Percentiles rank a stretch among this genome's conserved stretches.
These are phyloP conservation scores for Ustilago curta DNA, from an alignment of 1,284 basidiomycete genomes.

Conservation along the genomic window DNA sequence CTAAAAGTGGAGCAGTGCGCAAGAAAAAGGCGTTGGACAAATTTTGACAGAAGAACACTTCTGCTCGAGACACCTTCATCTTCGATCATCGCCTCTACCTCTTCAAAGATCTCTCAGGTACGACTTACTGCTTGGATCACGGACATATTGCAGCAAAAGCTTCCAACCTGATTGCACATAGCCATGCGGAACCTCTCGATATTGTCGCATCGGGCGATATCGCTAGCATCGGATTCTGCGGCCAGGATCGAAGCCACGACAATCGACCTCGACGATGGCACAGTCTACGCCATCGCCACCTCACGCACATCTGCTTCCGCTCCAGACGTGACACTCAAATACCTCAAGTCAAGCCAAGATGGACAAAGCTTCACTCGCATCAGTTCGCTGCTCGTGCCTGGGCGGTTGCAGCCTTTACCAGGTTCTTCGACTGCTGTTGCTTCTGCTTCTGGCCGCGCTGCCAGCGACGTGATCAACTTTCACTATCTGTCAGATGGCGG, in stretches of 20 bases:
- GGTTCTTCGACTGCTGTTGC: conserved; percentile 30
- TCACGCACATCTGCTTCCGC: conserved; percentile 30
- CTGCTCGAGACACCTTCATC: neutral
- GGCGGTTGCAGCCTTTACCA: conserved; percentile 17
- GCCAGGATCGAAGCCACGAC: conserved; percentile 38
- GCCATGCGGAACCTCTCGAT: conserved; percentile 46
- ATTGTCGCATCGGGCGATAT: conserved; percentile 39
- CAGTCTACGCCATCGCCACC: conserved; percentile 43
- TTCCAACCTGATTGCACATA: neutral
- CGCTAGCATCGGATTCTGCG: conserved; percentile 17
- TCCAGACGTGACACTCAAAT: conserved; percentile 33
- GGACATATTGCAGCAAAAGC: neutral
- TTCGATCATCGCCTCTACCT: neutral
- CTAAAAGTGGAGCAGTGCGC: conserved; percentile 9
- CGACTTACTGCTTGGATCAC: too few species aligned
- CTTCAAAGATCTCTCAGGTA: too few species aligned
- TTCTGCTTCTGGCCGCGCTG: conserved; percentile 16
- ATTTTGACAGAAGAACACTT: neutral
- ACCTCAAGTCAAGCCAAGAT: conserved; percentile 11
- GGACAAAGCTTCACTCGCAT: conserved; percentile 12
- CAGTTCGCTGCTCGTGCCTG: conserved; percentile 37
- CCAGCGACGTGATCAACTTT: conserved; percentile 48
- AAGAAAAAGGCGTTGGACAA: neutral
- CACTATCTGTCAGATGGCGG: conserved; percentile 64
- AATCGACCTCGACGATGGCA: conserved; percentile 37